Conservation (phyloP, 2,329 filamentous ascomycete genomes). For the Alternaria viburni region DNA sequence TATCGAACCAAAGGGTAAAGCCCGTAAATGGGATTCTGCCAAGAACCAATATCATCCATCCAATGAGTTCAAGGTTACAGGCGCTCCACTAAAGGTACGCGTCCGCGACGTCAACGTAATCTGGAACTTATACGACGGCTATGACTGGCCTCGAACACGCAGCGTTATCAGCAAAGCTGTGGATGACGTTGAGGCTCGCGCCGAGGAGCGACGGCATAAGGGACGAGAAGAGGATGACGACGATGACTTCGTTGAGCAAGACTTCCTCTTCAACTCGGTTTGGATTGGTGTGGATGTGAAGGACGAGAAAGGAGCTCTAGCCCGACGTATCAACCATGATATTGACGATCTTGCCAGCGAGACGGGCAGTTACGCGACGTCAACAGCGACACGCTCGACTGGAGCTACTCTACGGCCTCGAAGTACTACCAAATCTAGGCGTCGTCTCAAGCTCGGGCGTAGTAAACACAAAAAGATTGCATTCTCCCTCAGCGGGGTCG, state of each 20-base stretch:
- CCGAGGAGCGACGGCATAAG: conserved; percentile 72
- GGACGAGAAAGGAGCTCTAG: conserved; percentile 80
- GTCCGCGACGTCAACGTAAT: conserved; percentile 90
- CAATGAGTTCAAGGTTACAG: conserved; percentile 65
- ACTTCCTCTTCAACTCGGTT: conserved; percentile 98
- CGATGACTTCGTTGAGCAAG: conserved; percentile 75
- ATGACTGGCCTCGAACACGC: conserved; percentile 90
- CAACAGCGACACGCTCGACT: conserved; percentile 51
- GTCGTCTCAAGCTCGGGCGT: conserved; percentile 75
- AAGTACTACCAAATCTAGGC: conserved; percentile 49
- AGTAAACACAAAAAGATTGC: conserved; percentile 95
- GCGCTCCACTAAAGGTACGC: conserved; percentile 76
- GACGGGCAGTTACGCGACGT: conserved; percentile 85
- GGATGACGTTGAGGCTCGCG: conserved; percentile 82
- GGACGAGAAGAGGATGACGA: conserved; percentile 67
- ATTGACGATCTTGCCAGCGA: conserved; percentile 87
- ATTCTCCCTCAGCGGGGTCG: conserved; percentile 86
- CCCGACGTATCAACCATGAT: conserved; percentile 83
- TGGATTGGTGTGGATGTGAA: conserved; percentile 93
- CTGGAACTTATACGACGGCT: conserved; percentile 98
- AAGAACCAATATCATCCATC: conserved; percentile 75
- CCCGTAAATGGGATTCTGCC: conserved; percentile 80
- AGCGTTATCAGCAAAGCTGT: conserved; percentile 88
- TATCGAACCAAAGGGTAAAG: conserved; percentile 67
- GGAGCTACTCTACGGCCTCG: conserved; percentile 50